phyloP scores from a whole-genome alignment of 2,329 filamentous ascomycete species.

The Epichloe bromicola region DNA sequence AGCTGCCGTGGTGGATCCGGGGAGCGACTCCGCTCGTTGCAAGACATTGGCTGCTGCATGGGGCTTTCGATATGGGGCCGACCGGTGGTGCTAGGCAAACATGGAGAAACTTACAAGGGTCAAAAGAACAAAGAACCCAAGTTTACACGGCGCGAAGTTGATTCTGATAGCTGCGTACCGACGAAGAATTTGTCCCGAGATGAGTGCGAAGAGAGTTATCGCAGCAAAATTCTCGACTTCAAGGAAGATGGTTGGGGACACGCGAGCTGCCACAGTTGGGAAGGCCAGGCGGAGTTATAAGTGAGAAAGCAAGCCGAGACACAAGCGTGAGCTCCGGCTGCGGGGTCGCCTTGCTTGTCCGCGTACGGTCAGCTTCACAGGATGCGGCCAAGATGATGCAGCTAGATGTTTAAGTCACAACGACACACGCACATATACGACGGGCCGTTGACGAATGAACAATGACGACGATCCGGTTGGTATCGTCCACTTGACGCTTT shows the following conservation, averaged over 20 bases:
- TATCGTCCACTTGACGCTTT: background rate
- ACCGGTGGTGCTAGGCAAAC: background rate
- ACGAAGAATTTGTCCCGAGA: background rate
- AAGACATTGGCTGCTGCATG: conserved; percentile 7
- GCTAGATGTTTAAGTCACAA: background rate
- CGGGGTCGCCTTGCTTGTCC: background rate
- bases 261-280: conserved; percentile 3
- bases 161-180: background rate
- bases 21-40: conserved; percentile 7
- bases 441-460: background rate
- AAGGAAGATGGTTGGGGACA: background rate
- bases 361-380: background rate
- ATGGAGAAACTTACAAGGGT: conserved; percentile 4
- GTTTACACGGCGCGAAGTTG: background rate
- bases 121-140: background rate
- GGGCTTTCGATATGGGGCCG: conserved; percentile 2
- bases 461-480: background rate
- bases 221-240: background rate
- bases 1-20: conserved; percentile 5
- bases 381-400: too few species aligned
- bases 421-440: background rate
- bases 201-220: background rate
- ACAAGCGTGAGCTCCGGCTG: background rate
- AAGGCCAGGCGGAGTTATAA: conserved; percentile 2
- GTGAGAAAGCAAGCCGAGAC: background rate